Conservation (phyloP, 2,329 filamentous ascomycete genomes). For the Diaporthe ampelina region DNA sequence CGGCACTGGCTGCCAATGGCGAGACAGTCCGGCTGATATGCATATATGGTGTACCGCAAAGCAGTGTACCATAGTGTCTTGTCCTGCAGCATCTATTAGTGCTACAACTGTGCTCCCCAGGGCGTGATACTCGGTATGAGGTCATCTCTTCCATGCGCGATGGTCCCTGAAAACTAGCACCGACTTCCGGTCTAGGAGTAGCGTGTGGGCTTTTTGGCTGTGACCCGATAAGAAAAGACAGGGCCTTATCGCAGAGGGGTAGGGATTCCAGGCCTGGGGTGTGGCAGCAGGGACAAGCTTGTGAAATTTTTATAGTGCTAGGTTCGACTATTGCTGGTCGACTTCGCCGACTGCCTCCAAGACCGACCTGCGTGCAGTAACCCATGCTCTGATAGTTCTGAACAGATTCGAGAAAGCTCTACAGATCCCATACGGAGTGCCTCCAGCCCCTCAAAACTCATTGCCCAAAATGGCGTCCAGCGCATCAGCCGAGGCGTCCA, state of each 20-base stretch:
- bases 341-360: neutral
- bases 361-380: neutral
- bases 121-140: slow-evolving; percentile 10
- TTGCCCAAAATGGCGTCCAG: slow-evolving; percentile 31
- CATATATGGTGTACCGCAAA: too few species aligned
- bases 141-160: neutral
- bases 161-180: neutral
- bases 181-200: neutral
- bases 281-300: slow-evolving; percentile 20
- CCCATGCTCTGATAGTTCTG: neutral
- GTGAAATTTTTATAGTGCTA: slow-evolving; percentile 28
- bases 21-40: neutral
- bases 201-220: neutral
- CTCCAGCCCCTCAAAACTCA: neutral
- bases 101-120: neutral
- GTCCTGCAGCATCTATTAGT: neutral
- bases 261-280: neutral
- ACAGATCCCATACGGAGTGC: neutral
- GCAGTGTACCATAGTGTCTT: neutral
- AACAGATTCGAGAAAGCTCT: neutral
- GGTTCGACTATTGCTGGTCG: neutral
- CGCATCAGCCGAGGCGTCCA: slow-evolving; percentile 33
- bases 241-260: slow-evolving; percentile 17
- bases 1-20: neutral
- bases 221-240: slow-evolving; percentile 15